A percentile compares a stretch with the other conserved stretches of the same genome.
Evolutionary conservation across 371 early-diverging fungal genomes (phyloP).

Genomic region (Rhizopus stolonifer): DNA sequence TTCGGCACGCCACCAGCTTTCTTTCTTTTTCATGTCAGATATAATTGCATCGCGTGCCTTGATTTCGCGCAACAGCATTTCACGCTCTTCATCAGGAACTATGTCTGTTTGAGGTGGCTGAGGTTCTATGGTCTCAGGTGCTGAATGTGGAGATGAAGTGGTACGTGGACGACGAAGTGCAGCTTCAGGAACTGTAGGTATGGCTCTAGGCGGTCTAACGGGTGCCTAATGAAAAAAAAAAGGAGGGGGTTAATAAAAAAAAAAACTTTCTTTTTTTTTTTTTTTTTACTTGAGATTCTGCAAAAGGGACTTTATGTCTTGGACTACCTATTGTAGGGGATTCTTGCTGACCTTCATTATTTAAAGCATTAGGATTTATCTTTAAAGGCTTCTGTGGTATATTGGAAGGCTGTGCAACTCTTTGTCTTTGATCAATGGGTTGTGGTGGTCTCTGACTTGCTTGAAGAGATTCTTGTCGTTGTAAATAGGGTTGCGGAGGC

Average conservation of each 20-base stretch:
- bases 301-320: slow-evolving; percentile 15
- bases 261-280: no score
- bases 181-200: slow-evolving; percentile 46
- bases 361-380: not conserved
- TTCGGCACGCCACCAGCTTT: slow-evolving; percentile 47
- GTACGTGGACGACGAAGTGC: slow-evolving; percentile 45
- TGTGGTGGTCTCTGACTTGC: not conserved
- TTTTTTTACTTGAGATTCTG: slow-evolving; percentile 8
- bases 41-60: slow-evolving; percentile 35
- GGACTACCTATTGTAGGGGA: slow-evolving; percentile 6
- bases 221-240: slow-evolving; percentile 14
- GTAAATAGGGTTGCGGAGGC: not conserved
- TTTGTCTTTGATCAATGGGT: not conserved
- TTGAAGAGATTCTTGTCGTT: slow-evolving; percentile 10
- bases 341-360: not conserved
- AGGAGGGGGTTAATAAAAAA: not conserved
- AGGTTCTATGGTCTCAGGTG: slow-evolving; percentile 4
- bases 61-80: slow-evolving; percentile 29
- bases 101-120: not conserved
- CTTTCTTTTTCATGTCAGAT: slow-evolving; percentile 40
- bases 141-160: slow-evolving; percentile 39
- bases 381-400: not conserved
- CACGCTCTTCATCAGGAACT: slow-evolving; percentile 35
- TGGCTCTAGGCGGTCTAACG: slow-evolving; percentile 42
- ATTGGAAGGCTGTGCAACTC: slow-evolving; percentile 2